Percentiles rank a stretch among this genome's conserved stretches.
These are phyloP conservation scores for Diaporthe humulicola DNA, from an alignment of 2,329 filamentous ascomycete species.

Conservation along the genomic window DNA sequence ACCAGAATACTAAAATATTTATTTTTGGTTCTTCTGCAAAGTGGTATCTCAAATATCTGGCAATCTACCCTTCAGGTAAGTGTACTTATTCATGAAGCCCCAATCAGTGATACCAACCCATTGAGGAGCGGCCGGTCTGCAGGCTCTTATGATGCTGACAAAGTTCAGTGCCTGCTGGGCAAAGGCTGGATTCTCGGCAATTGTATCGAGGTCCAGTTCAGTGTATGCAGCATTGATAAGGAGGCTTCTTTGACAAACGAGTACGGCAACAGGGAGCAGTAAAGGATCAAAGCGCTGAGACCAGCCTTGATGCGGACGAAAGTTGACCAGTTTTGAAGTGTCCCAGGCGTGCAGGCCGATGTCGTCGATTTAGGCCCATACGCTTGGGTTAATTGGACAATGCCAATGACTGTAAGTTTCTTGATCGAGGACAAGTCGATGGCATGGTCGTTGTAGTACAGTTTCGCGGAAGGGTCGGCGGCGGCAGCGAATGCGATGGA, in stretches of 20 bases:
- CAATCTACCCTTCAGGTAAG: constrained; percentile 45
- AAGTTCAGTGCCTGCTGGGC: constrained; percentile 58
- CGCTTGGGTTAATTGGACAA: constrained; percentile 50
- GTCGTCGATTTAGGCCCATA: constrained; percentile 63
- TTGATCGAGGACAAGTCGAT: constrained; percentile 53
- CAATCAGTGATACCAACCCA: constrained; percentile 49
- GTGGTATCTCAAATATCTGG: constrained; percentile 43
- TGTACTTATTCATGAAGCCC: constrained; percentile 46
- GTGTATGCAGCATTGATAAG: constrained; percentile 65
- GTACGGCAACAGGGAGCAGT: constrained; percentile 55
- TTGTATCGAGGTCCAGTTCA: constrained; percentile 62
- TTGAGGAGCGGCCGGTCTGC: constrained; percentile 44
- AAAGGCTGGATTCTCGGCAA: constrained; percentile 53
- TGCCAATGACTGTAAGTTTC: constrained; percentile 47
- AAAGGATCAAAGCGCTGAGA: constrained; percentile 55
- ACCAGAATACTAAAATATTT: constrained; percentile 39
- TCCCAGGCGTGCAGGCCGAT: constrained; percentile 64
- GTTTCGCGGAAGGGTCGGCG: constrained; percentile 28
- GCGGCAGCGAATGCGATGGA: constrained; percentile 59
- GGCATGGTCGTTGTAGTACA: constrained; percentile 58
- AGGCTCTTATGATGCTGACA: constrained; percentile 45
- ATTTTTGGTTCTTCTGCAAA: constrained; percentile 43
- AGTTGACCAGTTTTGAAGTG: constrained; percentile 59
- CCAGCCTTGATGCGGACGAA: constrained; percentile 51
- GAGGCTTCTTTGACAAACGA: too few species aligned